Percentiles rank a stretch among this genome's conserved stretches.
Conservation (phyloP, 805 yeast species). For the Pichia manshurica region DNA sequence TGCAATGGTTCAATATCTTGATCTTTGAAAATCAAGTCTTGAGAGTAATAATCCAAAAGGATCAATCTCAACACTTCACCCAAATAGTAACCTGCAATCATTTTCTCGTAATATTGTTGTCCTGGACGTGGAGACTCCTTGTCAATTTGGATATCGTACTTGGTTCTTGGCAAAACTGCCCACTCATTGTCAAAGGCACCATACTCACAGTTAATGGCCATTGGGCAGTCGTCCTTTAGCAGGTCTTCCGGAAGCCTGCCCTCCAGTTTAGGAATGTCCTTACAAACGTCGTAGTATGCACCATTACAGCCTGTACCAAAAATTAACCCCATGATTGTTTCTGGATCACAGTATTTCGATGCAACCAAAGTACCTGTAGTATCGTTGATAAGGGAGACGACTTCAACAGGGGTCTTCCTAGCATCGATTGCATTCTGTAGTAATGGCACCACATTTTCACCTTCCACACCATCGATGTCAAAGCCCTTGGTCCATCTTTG, state of each 20-base stretch:
- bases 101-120: constrained; percentile 92
- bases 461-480: constrained; percentile 90
- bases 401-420: constrained; percentile 67
- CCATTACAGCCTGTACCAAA: constrained; percentile 98
- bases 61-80: constrained; percentile 87
- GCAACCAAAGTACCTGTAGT: constrained; percentile 97
- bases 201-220: constrained; percentile 98
- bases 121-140: constrained; percentile 90
- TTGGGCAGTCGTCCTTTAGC: constrained; percentile 48
- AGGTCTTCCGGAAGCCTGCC: constrained; percentile 65
- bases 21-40: constrained; percentile 59
- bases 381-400: constrained; percentile 91
- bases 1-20: constrained; percentile 64
- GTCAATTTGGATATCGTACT: constrained; percentile 78
- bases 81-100: constrained; percentile 94
- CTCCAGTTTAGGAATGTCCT: constrained; percentile 73
- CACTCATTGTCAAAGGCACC: constrained; percentile 97
- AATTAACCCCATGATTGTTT: constrained; percentile 88
- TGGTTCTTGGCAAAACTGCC: constrained; percentile 76
- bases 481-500: constrained; percentile 98
- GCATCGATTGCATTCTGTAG: constrained; percentile 68
- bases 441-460: constrained; percentile 89
- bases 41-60: constrained; percentile 62
- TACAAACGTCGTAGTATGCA: constrained; percentile 79
- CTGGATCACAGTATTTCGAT: constrained; percentile 84